These are phyloP conservation scores for Sporothrix euskadiensis DNA, from an alignment of 2,329 filamentous ascomycete genomes.

Conservation along the genomic window DNA sequence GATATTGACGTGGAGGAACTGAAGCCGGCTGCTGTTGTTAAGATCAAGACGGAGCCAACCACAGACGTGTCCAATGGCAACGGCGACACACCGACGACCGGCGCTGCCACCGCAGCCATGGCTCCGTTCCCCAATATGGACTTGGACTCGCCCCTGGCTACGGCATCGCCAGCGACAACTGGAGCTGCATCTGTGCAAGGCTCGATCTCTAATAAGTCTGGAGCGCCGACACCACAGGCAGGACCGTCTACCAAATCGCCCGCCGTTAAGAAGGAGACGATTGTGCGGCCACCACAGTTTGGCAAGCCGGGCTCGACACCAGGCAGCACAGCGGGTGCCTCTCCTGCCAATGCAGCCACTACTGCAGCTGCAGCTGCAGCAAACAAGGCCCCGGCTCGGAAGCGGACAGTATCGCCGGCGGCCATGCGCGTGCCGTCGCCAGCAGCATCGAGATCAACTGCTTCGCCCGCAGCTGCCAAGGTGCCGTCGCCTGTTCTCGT, in stretches of 20 bases:
- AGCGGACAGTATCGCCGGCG: constrained; percentile 27
- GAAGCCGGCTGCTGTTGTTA: constrained; percentile 28
- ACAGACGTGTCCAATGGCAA: not conserved
- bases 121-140: constrained; percentile 61
- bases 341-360: not conserved
- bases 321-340: not conserved
- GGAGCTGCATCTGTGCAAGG: not conserved
- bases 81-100: not conserved
- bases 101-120: constrained; percentile 35
- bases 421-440: constrained; percentile 27
- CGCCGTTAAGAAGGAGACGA: constrained; percentile 25
- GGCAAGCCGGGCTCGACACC: constrained; percentile 26
- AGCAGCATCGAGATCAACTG: constrained; percentile 15
- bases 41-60: constrained; percentile 43
- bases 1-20: constrained; percentile 38
- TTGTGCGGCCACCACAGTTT: constrained; percentile 35
- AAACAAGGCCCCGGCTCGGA: constrained; percentile 13
- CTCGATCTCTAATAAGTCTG: constrained; percentile 10
- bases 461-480: constrained; percentile 25
- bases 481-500: constrained; percentile 29
- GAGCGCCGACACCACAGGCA: not conserved
- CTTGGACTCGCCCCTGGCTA: constrained; percentile 42
- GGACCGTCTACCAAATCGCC: constrained; percentile 17
- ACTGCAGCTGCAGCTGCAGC: constrained; percentile 28
- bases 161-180: not conserved